A percentile compares a stretch with the other conserved stretches of the same genome.
phyloP scores from a whole-genome alignment of 495 filamentous ascomycete genomes.

The Aspergillus steynii region DNA sequence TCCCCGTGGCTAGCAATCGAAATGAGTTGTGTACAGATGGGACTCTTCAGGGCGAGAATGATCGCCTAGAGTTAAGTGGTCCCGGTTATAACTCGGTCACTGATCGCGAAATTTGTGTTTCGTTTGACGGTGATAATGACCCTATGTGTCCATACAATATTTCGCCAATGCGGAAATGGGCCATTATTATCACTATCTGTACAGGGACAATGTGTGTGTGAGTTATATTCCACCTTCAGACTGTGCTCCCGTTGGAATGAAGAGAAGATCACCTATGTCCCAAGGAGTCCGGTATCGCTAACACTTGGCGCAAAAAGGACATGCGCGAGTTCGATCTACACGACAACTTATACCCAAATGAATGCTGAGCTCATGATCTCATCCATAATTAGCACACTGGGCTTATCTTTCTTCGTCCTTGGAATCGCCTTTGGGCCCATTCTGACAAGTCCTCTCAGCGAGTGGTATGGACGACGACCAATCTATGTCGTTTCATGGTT shows the following conservation, averaged over 20 bases:
- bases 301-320: conserved; percentile 36
- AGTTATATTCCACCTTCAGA: conserved; percentile 31
- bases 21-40: too few species aligned
- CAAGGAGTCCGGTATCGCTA: too few species aligned
- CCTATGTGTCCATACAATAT: conserved; percentile 65
- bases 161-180: conserved; percentile 62
- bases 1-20: too few species aligned
- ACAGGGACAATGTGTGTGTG: conserved; percentile 73
- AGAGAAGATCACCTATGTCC: conserved; percentile 31
- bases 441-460: conserved; percentile 57
- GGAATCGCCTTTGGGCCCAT: conserved; percentile 64
- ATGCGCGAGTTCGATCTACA: conserved; percentile 72
- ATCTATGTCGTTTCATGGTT: conserved; percentile 73
- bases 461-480: conserved; percentile 80
- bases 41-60: too few species aligned
- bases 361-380: conserved; percentile 62
- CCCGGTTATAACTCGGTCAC: too few species aligned
- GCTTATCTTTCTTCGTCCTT: conserved; percentile 69
- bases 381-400: conserved; percentile 65
- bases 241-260: not conserved
- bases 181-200: conserved; percentile 64
- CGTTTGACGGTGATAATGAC: conserved; percentile 50
- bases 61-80: too few species aligned
- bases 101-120: not conserved
- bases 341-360: conserved; percentile 72